A percentile compares a stretch with the other conserved stretches of the same genome.
These are phyloP conservation scores for Ampelocalamus luodianensis DNA, from an alignment of 176 grass and related monocot genomes.

Conservation along the genomic window DNA sequence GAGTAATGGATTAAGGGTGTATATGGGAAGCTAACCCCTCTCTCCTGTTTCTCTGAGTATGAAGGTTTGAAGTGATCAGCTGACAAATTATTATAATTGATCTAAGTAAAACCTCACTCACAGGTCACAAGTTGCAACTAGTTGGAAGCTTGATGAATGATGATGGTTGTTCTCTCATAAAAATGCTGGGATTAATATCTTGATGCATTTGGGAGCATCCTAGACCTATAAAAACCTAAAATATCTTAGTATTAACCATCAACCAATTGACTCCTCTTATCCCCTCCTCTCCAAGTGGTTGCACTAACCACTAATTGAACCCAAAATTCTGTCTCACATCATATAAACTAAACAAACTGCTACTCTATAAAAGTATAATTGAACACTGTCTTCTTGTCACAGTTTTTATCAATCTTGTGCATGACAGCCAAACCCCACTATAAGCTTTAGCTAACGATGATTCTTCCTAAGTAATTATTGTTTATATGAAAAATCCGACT, in stretches of 20 bases:
- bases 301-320: not conserved
- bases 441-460: constrained; percentile 12
- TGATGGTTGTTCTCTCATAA: not conserved
- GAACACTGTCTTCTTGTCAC: not conserved
- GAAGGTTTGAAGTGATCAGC: not conserved
- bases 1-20: not conserved
- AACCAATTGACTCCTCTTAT: not conserved
- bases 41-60: not conserved
- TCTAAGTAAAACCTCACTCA: not conserved
- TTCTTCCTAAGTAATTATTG: constrained; percentile 20
- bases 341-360: constrained; percentile 16
- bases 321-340: not conserved
- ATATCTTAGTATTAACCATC: not conserved
- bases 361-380: not conserved
- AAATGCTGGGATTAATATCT: no score
- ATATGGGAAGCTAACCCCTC: not conserved
- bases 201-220: not conserved
- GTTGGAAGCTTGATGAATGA: not conserved
- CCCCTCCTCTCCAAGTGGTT: constrained; percentile 19
- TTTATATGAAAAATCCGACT: constrained; percentile 19
- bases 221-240: constrained; percentile 35
- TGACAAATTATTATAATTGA: no score
- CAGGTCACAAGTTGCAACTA: not conserved
- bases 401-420: not conserved
- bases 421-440: constrained; percentile 5